These are phyloP conservation scores for Fraxinus ornus DNA, from an alignment of 305 asterid genomes.

Conservation along the genomic window DNA sequence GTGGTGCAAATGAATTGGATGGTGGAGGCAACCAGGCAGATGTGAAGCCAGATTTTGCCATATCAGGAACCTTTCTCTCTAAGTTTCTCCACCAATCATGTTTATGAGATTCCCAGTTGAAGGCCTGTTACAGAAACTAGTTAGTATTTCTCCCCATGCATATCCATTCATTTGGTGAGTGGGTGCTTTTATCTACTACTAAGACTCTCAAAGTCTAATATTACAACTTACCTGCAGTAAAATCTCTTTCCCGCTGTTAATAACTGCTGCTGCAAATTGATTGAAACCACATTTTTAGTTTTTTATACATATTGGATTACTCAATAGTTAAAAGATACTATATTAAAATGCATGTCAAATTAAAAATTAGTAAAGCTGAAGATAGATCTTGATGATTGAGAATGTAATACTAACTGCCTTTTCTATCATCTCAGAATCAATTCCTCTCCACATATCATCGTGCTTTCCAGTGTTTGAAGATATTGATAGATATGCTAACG, in stretches of 20 bases:
- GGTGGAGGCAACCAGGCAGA: conserved; percentile 98
- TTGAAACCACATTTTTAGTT: conserved; percentile 20
- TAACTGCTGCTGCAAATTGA: conserved; percentile 57
- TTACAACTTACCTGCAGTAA: conserved; percentile 65
- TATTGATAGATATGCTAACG: not conserved
- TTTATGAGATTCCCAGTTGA: conserved; percentile 95
- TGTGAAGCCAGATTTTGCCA: conserved; percentile 89
- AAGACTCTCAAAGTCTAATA: not conserved
- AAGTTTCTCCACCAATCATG: conserved; percentile 90
- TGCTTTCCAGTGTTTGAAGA: not conserved
- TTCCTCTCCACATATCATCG: not conserved
- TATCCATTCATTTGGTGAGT: not conserved
- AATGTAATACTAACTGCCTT: conserved; percentile 1
- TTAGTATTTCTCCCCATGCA: conserved; percentile 13
- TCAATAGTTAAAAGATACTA: not conserved
- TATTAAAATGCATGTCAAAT: not conserved
- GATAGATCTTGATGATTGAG: conserved; percentile 12
- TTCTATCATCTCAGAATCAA: not conserved
- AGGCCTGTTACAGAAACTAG: conserved; percentile 58
- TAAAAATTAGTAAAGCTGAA: conserved; percentile 15
- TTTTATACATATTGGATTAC: not conserved
- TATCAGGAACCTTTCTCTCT: conserved; percentile 78
- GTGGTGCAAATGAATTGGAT: conserved; percentile 67
- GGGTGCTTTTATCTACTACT: conserved; percentile 4
- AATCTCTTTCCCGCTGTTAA: conserved; percentile 76